Conservation (phyloP, 345 rosid species). For the Camelina neglecta region DNA sequence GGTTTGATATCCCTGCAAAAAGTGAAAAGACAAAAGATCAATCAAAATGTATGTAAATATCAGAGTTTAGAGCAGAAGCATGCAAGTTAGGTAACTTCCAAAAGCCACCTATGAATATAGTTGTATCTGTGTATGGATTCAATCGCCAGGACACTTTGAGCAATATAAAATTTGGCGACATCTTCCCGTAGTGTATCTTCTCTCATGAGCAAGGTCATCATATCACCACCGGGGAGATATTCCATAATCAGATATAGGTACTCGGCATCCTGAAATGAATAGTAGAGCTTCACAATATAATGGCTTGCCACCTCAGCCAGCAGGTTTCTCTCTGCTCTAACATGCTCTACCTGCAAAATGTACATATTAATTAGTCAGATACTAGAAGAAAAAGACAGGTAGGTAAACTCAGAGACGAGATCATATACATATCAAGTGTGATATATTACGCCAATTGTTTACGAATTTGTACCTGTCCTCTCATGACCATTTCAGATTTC, state of each 20-base stretch:
- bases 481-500: slow-evolving; percentile 96
- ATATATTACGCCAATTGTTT: slow-evolving; percentile 15
- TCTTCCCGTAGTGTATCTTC: slow-evolving; percentile 86
- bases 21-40: slow-evolving; percentile 22
- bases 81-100: slow-evolving; percentile 32
- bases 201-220: slow-evolving; percentile 95
- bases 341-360: slow-evolving; percentile 85
- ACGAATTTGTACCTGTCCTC: slow-evolving; percentile 80
- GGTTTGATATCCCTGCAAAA: slow-evolving; percentile 90
- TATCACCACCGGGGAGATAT: slow-evolving; percentile 97
- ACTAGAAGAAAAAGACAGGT: slow-evolving; percentile 1
- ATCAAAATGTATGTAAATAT: slow-evolving; percentile 1
- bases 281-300: slow-evolving; percentile 92
- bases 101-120: slow-evolving; percentile 86
- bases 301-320: slow-evolving; percentile 98
- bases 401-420: neutral
- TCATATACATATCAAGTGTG: neutral
- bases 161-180: slow-evolving; percentile 88
- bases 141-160: slow-evolving; percentile 93
- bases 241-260: slow-evolving; percentile 94
- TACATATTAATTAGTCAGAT: slow-evolving; percentile 19
- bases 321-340: slow-evolving; percentile 95
- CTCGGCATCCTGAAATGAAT: slow-evolving; percentile 94
- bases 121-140: slow-evolving; percentile 94
- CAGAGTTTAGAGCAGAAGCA: slow-evolving; percentile 28